A percentile compares a stretch with the other conserved stretches of the same genome.
Conservation (phyloP, 129 eudicot genomes). For the Saussurea involucrata region DNA sequence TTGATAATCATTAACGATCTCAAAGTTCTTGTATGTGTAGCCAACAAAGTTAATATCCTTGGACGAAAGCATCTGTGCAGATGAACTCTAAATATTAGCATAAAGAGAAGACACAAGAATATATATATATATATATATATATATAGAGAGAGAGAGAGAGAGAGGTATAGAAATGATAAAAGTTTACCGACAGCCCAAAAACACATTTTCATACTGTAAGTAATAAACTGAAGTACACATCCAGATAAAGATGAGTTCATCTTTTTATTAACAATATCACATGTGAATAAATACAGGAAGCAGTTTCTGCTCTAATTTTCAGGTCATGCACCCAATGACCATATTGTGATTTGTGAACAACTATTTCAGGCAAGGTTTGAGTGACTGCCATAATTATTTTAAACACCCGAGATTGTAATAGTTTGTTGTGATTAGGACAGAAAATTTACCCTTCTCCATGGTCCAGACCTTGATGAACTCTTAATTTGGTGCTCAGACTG, state of each 20-base stretch:
- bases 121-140: too few relatives aligned
- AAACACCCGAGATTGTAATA: neutral
- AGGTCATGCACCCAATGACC: neutral
- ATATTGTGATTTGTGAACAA: too few relatives aligned
- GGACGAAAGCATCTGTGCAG: constrained; percentile 86
- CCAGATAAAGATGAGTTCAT: neutral
- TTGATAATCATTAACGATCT: constrained; percentile 94
- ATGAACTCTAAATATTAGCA: constrained; percentile 16
- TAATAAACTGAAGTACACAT: neutral
- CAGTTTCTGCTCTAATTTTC: constrained; percentile 1
- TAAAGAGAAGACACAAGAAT: neutral
- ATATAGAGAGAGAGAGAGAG: too few relatives aligned
- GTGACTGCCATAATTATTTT: too few relatives aligned
- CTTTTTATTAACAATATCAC: neutral
- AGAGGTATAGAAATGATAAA: too few relatives aligned
- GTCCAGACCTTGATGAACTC: constrained; percentile 66
- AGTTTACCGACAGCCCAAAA: too few relatives aligned
- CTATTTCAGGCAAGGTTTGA: too few relatives aligned
- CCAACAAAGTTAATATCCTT: constrained; percentile 86
- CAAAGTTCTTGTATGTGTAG: constrained; percentile 86
- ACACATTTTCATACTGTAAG: neutral
- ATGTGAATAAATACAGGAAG: neutral
- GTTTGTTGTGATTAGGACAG: neutral
- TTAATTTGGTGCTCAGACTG: constrained; percentile 52
- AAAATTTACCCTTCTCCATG: constrained; percentile 89